phyloP scores from a whole-genome alignment of 2,329 filamentous ascomycete species.

The Paraphoma sp. region DNA sequence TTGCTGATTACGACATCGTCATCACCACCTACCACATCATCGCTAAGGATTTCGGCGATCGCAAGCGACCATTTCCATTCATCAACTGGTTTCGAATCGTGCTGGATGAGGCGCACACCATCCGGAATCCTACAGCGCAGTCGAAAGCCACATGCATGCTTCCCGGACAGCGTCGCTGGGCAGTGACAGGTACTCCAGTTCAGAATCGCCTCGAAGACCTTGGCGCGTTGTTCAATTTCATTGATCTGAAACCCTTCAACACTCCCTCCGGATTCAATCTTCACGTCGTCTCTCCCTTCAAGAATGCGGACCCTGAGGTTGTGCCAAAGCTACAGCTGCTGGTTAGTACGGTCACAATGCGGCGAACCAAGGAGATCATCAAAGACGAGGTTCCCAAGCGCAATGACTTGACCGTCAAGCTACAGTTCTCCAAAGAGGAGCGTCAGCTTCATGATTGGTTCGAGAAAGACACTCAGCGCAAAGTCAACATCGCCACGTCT shows the following conservation, averaged over 20 bases:
- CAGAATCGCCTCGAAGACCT: constrained; percentile 91
- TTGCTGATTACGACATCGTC: constrained; percentile 80
- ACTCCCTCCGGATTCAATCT: constrained; percentile 76
- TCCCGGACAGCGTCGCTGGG: constrained; percentile 85
- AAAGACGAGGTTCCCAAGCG: constrained; percentile 71
- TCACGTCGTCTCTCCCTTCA: constrained; percentile 85
- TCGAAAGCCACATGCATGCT: constrained; percentile 85
- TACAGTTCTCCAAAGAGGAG: constrained; percentile 80
- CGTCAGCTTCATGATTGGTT: constrained; percentile 83
- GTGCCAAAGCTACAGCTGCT: constrained; percentile 85
- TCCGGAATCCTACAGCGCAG: constrained; percentile 83
- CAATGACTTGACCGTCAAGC: constrained; percentile 72
- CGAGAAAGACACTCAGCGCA: constrained; percentile 77
- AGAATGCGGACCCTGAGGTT: constrained; percentile 82
- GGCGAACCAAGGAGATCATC: constrained; percentile 83
- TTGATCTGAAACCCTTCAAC: constrained; percentile 85
- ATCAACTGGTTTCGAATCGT: constrained; percentile 94
- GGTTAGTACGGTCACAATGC: constrained; percentile 92
- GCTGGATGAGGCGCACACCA: constrained; percentile 92
- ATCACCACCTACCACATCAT: constrained; percentile 94
- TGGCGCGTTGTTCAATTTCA: constrained; percentile 82
- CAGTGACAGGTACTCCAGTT: constrained; percentile 94
- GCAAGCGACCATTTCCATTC: constrained; percentile 73
- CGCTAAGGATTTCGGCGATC: constrained; percentile 71
- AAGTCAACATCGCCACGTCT: constrained; percentile 76